Evolutionary conservation across 345 rosid species (phyloP).

Genomic region (Eucalyptus viminalis): DNA sequence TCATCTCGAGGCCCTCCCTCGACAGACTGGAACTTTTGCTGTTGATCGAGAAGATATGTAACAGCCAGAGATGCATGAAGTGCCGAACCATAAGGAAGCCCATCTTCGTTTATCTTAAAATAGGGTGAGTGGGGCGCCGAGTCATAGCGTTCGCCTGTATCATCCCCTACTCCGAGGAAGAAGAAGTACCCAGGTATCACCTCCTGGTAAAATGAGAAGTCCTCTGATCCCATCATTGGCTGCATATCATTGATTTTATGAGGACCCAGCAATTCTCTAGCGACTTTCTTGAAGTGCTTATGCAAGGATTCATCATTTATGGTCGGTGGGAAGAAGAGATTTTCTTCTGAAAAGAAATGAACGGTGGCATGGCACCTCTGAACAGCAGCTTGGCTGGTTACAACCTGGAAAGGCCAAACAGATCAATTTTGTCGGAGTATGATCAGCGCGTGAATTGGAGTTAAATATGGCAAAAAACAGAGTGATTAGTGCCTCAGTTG

Average conservation of each 20-base stretch:
- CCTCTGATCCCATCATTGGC: conserved; percentile 86
- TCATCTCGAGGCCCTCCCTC: conserved; percentile 35
- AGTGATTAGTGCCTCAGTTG: background rate
- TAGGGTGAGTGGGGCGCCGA: conserved; percentile 37
- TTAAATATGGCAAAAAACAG: background rate
- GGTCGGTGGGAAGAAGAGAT: conserved; percentile 61
- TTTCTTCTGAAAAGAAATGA: conserved; percentile 24
- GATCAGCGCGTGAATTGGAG: background rate
- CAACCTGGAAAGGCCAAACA: conserved; percentile 37
- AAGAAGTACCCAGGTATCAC: conserved; percentile 58
- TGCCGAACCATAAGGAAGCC: conserved; percentile 79
- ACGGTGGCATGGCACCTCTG: conserved; percentile 74
- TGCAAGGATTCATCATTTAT: conserved; percentile 50
- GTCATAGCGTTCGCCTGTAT: conserved; percentile 13
- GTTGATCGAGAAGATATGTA: conserved; percentile 10
- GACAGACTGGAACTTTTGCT: background rate
- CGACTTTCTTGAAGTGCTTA: conserved; percentile 33
- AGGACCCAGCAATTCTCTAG: conserved; percentile 52
- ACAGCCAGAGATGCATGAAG: conserved; percentile 83
- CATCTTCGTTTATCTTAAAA: conserved; percentile 59
- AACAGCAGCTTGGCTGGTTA: conserved; percentile 75
- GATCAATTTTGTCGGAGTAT: background rate
- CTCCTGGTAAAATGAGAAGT: conserved; percentile 83
- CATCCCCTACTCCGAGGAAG: conserved; percentile 57
- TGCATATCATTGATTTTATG: conserved; percentile 39